Conservation (phyloP, 139 green algal species). For the Edaphochlamys debaryana region DNA sequence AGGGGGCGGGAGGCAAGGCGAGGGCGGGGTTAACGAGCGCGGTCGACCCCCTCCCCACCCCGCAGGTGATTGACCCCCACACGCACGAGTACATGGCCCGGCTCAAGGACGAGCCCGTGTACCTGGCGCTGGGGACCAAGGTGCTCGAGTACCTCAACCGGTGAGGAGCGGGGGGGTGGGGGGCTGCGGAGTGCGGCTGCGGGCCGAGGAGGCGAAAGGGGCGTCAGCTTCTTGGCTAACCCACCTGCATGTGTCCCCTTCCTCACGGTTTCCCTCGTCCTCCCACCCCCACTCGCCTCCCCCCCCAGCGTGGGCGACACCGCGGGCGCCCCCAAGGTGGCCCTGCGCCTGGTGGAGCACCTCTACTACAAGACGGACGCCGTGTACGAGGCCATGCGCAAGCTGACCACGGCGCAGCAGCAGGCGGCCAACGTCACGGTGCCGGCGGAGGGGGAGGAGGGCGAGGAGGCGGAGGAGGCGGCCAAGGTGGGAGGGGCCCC, state of each 20-base stretch:
- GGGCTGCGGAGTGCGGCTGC: not conserved
- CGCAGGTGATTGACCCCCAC: constrained; percentile 93
- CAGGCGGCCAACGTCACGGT: not conserved
- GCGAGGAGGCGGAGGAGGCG: not conserved
- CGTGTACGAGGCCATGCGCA: constrained; percentile 89
- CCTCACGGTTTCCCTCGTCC: not conserved
- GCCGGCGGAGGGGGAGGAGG: constrained; percentile 17
- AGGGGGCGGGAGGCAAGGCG: no score
- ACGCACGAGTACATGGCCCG: constrained; percentile 96
- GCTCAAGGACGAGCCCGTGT: constrained; percentile 92
- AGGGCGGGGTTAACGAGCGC: no score
- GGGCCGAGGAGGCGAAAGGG: no score
- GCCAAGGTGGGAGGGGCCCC: no score
- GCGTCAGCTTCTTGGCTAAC: not conserved
- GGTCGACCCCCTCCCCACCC: not conserved
- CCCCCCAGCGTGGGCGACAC: constrained; percentile 9
- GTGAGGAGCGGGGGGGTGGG: not conserved
- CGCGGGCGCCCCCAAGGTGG: constrained; percentile 48
- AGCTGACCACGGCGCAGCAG: constrained; percentile 75
- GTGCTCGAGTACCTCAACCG: constrained; percentile 70
- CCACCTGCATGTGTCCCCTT: not conserved
- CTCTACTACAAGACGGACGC: constrained; percentile 94
- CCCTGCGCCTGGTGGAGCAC: constrained; percentile 93
- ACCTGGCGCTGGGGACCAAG: constrained; percentile 90
- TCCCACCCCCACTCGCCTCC: not conserved